Evolutionary conservation across 768 basidiomycete species (phyloP).

Genomic region (Mycena capillaripes): DNA sequence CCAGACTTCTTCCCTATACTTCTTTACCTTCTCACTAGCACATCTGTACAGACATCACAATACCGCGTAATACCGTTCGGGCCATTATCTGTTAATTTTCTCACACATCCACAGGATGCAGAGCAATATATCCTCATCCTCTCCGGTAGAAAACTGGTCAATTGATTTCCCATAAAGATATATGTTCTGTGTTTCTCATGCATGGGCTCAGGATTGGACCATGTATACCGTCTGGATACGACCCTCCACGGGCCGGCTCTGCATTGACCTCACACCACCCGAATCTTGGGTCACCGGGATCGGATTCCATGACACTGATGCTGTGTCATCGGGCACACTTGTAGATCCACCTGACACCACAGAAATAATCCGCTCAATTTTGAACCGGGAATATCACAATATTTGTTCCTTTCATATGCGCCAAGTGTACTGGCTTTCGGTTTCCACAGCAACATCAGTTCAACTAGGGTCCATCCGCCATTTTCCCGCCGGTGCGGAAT

Average conservation of each 20-base stretch:
- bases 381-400: too few species aligned
- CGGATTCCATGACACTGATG: too few species aligned
- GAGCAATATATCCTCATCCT: not conserved
- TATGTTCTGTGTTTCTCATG: not conserved
- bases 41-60: too few species aligned
- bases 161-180: not conserved
- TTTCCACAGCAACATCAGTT: not conserved
- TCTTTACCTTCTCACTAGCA: too few species aligned
- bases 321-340: too few species aligned
- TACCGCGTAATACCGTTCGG: too few species aligned
- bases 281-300: not conserved
- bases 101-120: not conserved
- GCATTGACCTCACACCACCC: not conserved
- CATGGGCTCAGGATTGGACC: not conserved
- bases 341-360: too few species aligned
- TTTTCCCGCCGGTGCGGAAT: not conserved
- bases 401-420: too few species aligned
- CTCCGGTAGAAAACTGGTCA: not conserved
- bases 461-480: not conserved
- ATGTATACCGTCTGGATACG: not conserved
- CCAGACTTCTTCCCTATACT: too few species aligned
- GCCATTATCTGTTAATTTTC: too few species aligned
- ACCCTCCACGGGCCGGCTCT: not conserved
- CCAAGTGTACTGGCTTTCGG: not conserved
- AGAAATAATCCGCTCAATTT: too few species aligned